A percentile compares a stretch with the other conserved stretches of the same genome.
Conservation (phyloP, 805 yeast species). For the Candida hispaniensis region DNA sequence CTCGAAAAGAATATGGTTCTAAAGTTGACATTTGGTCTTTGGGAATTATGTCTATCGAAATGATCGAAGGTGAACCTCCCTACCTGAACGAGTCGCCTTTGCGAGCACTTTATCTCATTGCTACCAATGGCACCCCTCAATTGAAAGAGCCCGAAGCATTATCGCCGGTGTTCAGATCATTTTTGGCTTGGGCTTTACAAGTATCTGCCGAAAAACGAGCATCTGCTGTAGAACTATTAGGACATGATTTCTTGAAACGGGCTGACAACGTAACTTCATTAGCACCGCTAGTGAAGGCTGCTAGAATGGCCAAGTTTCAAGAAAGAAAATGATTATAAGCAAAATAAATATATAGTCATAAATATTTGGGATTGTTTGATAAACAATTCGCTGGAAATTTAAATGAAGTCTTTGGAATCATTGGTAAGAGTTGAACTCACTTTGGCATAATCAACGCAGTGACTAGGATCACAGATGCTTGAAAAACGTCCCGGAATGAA, state of each 20-base stretch:
- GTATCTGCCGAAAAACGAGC: conserved; percentile 78
- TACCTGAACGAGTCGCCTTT: conserved; percentile 92
- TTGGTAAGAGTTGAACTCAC: too few relatives aligned
- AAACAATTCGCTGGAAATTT: too few relatives aligned
- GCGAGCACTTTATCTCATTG: conserved; percentile 85
- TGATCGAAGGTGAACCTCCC: conserved; percentile 99
- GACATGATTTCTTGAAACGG: conserved; percentile 41
- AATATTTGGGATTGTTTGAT: too few relatives aligned
- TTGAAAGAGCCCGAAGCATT: conserved; percentile 79
- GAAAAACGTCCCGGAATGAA: too few relatives aligned
- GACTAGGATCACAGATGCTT: too few relatives aligned
- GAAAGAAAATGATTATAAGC: too few relatives aligned
- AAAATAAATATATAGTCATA: too few relatives aligned
- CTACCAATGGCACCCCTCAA: conserved; percentile 93
- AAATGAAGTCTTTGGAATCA: too few relatives aligned
- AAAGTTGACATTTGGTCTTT: conserved; percentile 97
- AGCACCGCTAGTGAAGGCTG: conserved; percentile 30
- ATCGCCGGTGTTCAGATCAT: conserved; percentile 52
- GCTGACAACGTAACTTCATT: conserved; percentile 27
- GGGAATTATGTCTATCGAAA: conserved; percentile 96
- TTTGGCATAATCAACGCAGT: too few relatives aligned
- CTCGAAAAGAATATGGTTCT: conserved; percentile 89
- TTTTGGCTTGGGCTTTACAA: conserved; percentile 66
- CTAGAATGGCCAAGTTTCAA: conserved; percentile 22
- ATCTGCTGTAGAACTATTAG: conserved; percentile 60